Conservation (phyloP, 257 asterid genomes). For the Fraxinus excelsior region DNA sequence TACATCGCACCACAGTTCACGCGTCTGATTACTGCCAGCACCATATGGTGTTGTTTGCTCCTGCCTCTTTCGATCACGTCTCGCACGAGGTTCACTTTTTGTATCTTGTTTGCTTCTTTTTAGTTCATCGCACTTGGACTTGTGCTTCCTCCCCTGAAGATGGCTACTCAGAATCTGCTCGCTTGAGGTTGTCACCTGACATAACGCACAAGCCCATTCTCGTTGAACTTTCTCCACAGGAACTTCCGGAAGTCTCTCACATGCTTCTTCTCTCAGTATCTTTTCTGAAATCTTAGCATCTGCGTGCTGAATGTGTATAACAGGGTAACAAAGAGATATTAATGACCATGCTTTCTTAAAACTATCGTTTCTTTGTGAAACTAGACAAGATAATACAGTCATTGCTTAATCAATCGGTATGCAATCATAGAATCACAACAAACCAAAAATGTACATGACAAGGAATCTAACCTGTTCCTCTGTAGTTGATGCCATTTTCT, state of each 20-base stretch:
- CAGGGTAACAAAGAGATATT: not conserved
- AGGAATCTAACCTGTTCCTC: slow-evolving; percentile 20
- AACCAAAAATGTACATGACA: not conserved
- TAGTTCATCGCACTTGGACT: slow-evolving; percentile 25
- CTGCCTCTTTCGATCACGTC: not conserved
- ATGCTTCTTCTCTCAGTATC: slow-evolving; percentile 15
- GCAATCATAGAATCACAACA: not conserved
- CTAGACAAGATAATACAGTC: too few relatives aligned
- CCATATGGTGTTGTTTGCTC: not conserved
- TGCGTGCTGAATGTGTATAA: slow-evolving; percentile 15
- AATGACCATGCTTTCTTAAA: not conserved
- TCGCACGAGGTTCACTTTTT: not conserved
- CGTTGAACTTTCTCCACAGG: slow-evolving; percentile 10
- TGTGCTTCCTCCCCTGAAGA: slow-evolving; percentile 42
- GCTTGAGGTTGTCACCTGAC: slow-evolving; percentile 29
- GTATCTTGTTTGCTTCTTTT: slow-evolving; percentile 22
- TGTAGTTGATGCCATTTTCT: not conserved
- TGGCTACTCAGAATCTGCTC: slow-evolving; percentile 31
- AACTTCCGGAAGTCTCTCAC: not conserved
- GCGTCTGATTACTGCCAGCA: not conserved
- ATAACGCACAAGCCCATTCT: slow-evolving; percentile 41
- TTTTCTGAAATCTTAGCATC: slow-evolving; percentile 11
- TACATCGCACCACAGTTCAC: slow-evolving; percentile 21
- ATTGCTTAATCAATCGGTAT: not conserved
- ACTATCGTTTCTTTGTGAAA: not conserved